A percentile compares a stretch with the other conserved stretches of the same genome.
phyloP scores from a whole-genome alignment of 305 asterid genomes.

The Fraxinus xanthoxyloides region DNA sequence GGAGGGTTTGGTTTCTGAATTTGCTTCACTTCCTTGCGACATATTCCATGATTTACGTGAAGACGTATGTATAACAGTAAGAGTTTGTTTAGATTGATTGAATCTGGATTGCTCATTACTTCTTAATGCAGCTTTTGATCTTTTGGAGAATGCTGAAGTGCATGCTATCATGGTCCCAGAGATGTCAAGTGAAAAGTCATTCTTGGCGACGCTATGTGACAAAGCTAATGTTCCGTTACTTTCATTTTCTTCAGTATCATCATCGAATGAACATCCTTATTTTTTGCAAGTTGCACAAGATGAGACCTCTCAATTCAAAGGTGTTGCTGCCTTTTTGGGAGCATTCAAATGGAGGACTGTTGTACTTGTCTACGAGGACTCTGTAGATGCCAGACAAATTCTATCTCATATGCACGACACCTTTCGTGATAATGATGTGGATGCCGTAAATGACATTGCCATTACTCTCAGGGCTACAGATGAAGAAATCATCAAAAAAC shows the following conservation, averaged over 20 bases:
- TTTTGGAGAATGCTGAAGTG: constrained; percentile 36
- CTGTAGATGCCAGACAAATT: constrained; percentile 26
- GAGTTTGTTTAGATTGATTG: background rate
- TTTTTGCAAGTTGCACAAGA: constrained; percentile 36
- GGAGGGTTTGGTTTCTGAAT: background rate
- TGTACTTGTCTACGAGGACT: constrained; percentile 34
- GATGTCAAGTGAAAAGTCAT: constrained; percentile 23
- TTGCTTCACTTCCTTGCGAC: background rate
- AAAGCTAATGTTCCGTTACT: constrained; percentile 35
- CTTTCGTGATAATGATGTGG: constrained; percentile 26
- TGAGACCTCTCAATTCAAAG: constrained; percentile 32
- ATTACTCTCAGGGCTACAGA: constrained; percentile 30
- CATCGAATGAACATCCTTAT: constrained; percentile 27
- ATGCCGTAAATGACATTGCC: constrained; percentile 15
- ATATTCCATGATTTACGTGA: background rate
- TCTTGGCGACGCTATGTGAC: constrained; percentile 29
- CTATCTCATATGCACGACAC: constrained; percentile 24
- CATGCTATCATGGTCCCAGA: constrained; percentile 36
- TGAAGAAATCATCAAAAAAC: constrained; percentile 33
- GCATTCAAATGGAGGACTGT: constrained; percentile 36
- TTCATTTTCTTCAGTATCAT: constrained; percentile 29
- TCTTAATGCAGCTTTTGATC: constrained; percentile 36
- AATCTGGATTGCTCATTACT: background rate
- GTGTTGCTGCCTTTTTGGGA: constrained; percentile 27
- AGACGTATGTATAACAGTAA: background rate